Percentiles rank a stretch among this genome's conserved stretches.
Conservation (phyloP, 257 asterid genomes). For the Solanum medicagineum region DNA sequence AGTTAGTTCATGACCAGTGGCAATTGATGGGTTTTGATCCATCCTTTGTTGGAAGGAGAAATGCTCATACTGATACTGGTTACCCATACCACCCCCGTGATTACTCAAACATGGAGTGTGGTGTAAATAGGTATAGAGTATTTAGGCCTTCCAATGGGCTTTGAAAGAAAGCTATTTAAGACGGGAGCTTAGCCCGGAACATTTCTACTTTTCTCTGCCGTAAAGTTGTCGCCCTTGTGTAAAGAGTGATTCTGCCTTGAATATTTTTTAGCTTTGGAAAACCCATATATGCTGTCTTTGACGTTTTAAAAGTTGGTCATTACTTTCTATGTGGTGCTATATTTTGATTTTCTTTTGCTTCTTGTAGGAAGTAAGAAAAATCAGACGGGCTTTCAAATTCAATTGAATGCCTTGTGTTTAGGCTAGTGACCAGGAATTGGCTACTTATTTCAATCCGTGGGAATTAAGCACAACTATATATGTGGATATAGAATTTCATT, state of each 20-base stretch:
- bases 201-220: conserved; percentile 7
- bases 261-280: not conserved
- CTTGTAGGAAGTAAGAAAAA: no score
- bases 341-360: not conserved
- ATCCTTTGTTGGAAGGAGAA: conserved; percentile 25
- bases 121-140: conserved; percentile 47
- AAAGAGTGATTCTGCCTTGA: conserved; percentile 21
- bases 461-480: not conserved
- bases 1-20: conserved; percentile 52
- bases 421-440: not conserved
- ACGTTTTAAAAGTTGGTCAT: not conserved
- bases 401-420: not conserved
- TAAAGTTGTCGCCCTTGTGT: conserved; percentile 7
- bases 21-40: conserved; percentile 44
- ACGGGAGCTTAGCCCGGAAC: not conserved
- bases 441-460: not conserved
- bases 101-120: conserved; percentile 32
- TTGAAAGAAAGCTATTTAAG: conserved; percentile 11
- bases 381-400: no score
- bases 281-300: not conserved
- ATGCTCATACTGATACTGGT: conserved; percentile 30
- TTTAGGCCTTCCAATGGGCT: conserved; percentile 70
- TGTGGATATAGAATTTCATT: not conserved
- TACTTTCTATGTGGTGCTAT: not conserved
- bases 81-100: conserved; percentile 40